Evolutionary conservation across 1,139 yeast genomes (phyloP), one percentile per base, ranked within the genome.

Genomic region (Debaryomyces sp.): DNA sequence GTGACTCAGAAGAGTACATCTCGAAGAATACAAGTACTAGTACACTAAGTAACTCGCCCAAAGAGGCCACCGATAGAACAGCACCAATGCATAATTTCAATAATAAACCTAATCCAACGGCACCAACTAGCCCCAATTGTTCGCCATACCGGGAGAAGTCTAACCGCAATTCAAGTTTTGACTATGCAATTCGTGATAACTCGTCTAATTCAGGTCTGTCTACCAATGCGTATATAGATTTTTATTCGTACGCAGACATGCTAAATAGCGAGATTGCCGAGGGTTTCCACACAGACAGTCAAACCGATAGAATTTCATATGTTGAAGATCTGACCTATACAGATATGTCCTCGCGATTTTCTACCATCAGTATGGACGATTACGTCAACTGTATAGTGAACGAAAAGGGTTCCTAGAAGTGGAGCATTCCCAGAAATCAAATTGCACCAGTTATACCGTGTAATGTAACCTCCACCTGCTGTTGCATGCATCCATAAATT

Each of bases 201-300:
- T 23, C 41, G n/a, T 13, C 41, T 21, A 27, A 21, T 12, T 26
- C 26, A n/a, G 29, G 32, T n/a, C 23, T 22, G 24, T 22, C 24
- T 2, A 22, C 42, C 36, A 30, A 37, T 43, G 50, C 48, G 13
- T 58, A 64, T 15, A 63, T 66, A 41, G 64, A 63, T 42, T 64
- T 62, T 44, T 66, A 63, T 47, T 63, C 67, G 18, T 66, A 60
- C 53, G 70, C 68, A 5, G 70, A 66, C 36, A 62, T 64, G 57
- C 54, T 63, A 33, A 57, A 58, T 40, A 54, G 56, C 34, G 67
- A 64, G 44, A 32, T 29, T n/a, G 21, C 34, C 10, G 29, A 21
- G 18, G 32, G 21, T 12, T 35, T 35, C 26, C 38, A 22, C 26
- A 35, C 18, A n/a, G 30, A 22, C n/a, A 35, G 37, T n/a, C 34